Base-by-base conservation (phyloP, 2,329 filamentous ascomycete species). In the Teratosphaeria nubilosa region DNA sequence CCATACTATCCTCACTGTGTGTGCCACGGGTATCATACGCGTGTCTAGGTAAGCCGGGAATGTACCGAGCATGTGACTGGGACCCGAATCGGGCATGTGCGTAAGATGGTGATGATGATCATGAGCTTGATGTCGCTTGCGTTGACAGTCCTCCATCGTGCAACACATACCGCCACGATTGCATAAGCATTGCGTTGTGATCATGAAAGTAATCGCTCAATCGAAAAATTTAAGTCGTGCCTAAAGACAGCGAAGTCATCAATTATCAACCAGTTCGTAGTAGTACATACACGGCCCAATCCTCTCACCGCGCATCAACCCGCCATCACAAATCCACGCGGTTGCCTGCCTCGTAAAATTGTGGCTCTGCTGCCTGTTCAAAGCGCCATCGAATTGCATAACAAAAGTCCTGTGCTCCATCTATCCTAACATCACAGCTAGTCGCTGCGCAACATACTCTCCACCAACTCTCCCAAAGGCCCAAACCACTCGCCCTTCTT, bases 401-500 rank as follows among this genome's bases (percentile, higher is more conserved):
- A 48, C 16, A 48, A 4, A 48, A 6, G n/a, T 5, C 16, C 16
- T 20, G 20, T 48, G 20, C 1, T 30, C 20, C 41, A 48, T 20
- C n/a, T 20, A 7, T 3, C 16, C 41, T 48, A 16, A 22, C 20
- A 1, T 16, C 41, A 11, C 41, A 25, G 59, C 80, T 68, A 95
- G 73, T 97, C 94, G 70, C 91, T 96, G 76, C 86, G 86, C 77
- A 97, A 76, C 91, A 99, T 99, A 73, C 90, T 97, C 73, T 99
- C 94, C 55, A 99, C 94, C 65, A 99, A 77, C 74, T 99, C 94
- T 11, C 92, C 92, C 59, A 99, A 74, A 13, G 94, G 94, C 1
- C 94, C 94, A 87, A 92, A 99, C 78, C 92, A 99, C 74, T 99
- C 94, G n/a, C 67, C 66, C 62, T 68, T 70, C 66, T 68, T 72